Base-by-base conservation (phyloP, 768 basidiomycete species). In the Mycena floridula region DNA sequence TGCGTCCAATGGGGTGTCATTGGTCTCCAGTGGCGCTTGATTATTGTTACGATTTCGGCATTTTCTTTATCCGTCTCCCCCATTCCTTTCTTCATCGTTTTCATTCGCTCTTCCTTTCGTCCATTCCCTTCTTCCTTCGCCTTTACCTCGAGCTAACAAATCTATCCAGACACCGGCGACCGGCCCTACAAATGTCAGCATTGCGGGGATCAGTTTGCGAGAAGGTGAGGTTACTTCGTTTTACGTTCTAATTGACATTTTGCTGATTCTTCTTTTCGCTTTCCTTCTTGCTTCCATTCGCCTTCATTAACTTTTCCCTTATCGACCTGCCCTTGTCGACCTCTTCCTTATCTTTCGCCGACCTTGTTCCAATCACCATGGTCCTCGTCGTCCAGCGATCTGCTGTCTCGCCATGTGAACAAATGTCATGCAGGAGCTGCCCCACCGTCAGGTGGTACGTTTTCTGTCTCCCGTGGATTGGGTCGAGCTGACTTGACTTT, bases 121-220 rank as follows among this genome's bases (percentile, higher is more conserved):
- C n/a, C 27, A 25, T 40, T 47, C n/a, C 44, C 38, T 45, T 44
- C 39, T 45, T 47, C 24, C 24, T 36, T 36, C n/a, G n/a, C n/a
- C 37, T 21, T 38, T 46, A 24, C 24, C 42, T 38, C 37, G 32
- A 45, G 26, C 40, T 25, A 28, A 30, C 42, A 30, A 42, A 42
- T n/a, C n/a, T n/a, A n/a, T n/a, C 28, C 66, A 90, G 89, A 92
- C 64, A 91, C 89, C 28, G 89, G 89, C 46, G 89, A 91, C 70
- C 73, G 89, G 36, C 89, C 89, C 7, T 92, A 92, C 73, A 89
- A 88, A 57, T 92, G 89, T 54, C 82, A 82, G 56, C 76, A 82
- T 51, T 92, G 89, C 61, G 89, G 89, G 27, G 89, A 92, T 68
- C 88, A 90, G 65, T 92, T 92, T 58, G 89, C 89, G 2, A 65